These are phyloP conservation scores for Telopea speciosissima DNA, from an alignment of 177 flowering plant species.

Conservation along the genomic window DNA sequence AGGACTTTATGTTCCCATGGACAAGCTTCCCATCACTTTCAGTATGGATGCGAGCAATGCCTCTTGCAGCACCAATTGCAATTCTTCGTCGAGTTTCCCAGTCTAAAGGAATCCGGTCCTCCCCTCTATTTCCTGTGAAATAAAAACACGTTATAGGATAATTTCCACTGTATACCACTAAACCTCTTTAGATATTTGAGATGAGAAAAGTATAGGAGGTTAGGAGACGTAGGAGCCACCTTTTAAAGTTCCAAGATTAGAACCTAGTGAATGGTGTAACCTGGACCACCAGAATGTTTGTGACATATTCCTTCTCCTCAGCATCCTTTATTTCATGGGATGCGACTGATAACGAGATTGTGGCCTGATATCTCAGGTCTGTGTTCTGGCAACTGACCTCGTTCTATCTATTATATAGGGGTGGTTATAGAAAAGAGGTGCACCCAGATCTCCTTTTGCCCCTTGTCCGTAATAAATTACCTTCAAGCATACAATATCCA, in stretches of 20 bases:
- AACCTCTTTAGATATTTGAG: neutral
- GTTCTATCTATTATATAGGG: too few relatives aligned
- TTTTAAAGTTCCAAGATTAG: too few relatives aligned
- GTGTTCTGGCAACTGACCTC: too few relatives aligned
- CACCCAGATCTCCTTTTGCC: too few relatives aligned
- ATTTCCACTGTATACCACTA: too few relatives aligned
- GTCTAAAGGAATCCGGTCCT: slow-evolving; percentile 51
- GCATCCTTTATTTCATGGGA: too few relatives aligned
- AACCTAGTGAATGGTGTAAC: neutral
- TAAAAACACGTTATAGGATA: neutral
- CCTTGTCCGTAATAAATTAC: too few relatives aligned
- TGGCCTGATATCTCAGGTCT: too few relatives aligned
- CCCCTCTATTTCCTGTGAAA: slow-evolving; percentile 65
- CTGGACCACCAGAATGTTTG: neutral
- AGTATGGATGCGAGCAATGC: slow-evolving; percentile 64
- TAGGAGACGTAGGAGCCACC: neutral
- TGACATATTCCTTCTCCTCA: neutral
- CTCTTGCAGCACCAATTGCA: slow-evolving; percentile 82
- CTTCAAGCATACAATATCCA: too few relatives aligned
- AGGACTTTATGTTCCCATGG: slow-evolving; percentile 84
- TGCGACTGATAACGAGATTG: too few relatives aligned
- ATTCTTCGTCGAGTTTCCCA: slow-evolving; percentile 78
- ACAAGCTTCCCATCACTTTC: slow-evolving; percentile 73
- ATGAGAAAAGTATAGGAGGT: neutral
- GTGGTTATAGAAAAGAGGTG: too few relatives aligned